Percentiles rank a stretch among this genome's conserved stretches.
phyloP scores from a whole-genome alignment of 345 rosid species.

The Eucalyptus pauciflora region DNA sequence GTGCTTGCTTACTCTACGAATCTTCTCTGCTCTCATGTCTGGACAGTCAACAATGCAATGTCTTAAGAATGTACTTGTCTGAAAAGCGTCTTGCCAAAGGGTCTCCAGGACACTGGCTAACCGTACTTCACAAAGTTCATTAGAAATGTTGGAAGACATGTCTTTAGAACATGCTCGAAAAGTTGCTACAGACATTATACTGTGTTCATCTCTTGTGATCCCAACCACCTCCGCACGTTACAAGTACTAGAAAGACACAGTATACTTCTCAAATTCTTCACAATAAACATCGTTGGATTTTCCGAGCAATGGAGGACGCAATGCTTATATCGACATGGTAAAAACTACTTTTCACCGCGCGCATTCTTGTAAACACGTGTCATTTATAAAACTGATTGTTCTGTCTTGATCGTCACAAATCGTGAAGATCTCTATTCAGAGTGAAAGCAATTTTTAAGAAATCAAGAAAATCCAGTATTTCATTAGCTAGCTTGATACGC shows the following conservation, averaged over 20 bases:
- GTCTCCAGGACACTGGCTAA: background rate
- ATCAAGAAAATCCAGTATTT: background rate
- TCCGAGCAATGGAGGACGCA: background rate
- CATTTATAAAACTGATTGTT: background rate
- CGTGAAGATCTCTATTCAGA: background rate
- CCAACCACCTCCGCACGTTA: background rate
- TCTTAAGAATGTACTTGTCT: background rate
- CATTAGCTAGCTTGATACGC: background rate
- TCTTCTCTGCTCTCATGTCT: background rate
- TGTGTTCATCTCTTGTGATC: background rate
- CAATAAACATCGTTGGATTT: background rate
- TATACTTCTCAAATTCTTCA: background rate
- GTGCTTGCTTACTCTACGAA: background rate
- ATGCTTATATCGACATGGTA: background rate
- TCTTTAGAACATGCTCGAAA: background rate
- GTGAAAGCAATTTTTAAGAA: background rate
- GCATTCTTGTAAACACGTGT: background rate
- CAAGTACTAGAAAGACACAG: background rate
- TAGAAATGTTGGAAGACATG: background rate
- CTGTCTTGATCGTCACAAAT: background rate
- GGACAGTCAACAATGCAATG: background rate
- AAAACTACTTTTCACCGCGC: background rate
- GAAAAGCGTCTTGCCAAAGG: background rate
- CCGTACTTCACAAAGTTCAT: background rate
- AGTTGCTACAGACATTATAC: background rate